phyloP scores from a whole-genome alignment of 495 filamentous ascomycete genomes.

The Thermochaetoides thermophila region DNA sequence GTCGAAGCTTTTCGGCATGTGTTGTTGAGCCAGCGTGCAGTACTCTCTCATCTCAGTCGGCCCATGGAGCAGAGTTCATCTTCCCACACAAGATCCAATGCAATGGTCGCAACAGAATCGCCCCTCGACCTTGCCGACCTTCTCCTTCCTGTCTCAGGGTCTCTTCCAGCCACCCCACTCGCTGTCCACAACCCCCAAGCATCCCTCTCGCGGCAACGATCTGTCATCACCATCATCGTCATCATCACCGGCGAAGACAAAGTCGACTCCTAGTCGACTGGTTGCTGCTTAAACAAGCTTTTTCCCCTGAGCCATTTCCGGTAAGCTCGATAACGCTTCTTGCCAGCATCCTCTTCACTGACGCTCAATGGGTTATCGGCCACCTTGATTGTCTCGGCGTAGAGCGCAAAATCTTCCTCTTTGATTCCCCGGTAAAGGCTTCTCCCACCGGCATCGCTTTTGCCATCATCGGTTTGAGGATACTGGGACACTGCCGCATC shows the following conservation, averaged over 20 bases:
- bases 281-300: conserved; percentile 82
- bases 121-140: too few relatives aligned
- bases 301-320: conserved; percentile 86
- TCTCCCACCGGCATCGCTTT: conserved; percentile 44
- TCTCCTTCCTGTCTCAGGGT: too few relatives aligned
- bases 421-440: background rate
- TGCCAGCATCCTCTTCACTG: conserved; percentile 61
- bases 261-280: conserved; percentile 39
- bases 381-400: conserved; percentile 58
- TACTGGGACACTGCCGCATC: too few relatives aligned
- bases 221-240: background rate
- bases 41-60: too few relatives aligned
- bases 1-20: conserved; percentile 25
- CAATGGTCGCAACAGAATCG: too few relatives aligned
- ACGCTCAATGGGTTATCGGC: conserved; percentile 80
- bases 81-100: too few relatives aligned
- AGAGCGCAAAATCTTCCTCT: conserved; percentile 63
- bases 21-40: too few relatives aligned
- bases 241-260: background rate
- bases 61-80: too few relatives aligned
- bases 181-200: background rate
- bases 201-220: background rate
- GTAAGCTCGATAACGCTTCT: conserved; percentile 94
- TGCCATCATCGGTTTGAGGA: background rate
- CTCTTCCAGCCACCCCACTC: conserved; percentile 1